Conservation (phyloP, 2,329 filamentous ascomycete genomes). For the Xylaria hypoxylon region DNA sequence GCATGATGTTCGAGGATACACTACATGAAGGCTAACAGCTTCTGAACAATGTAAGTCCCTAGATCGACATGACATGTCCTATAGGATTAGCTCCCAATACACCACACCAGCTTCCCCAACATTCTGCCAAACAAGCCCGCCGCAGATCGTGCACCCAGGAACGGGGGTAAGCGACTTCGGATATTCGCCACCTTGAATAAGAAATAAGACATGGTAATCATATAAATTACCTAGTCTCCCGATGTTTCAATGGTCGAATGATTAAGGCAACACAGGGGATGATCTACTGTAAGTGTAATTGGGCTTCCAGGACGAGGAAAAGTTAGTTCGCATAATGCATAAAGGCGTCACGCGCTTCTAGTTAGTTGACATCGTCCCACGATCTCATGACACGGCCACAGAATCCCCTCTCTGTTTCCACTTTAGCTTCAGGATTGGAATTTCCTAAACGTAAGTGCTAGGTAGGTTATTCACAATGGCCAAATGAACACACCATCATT, state of each 20-base stretch:
- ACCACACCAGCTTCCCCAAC: slow-evolving; percentile 19
- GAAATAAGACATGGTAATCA: slow-evolving; percentile 2
- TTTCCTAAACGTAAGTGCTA: neutral
- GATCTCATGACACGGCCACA: slow-evolving; percentile 31
- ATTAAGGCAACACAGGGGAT: neutral
- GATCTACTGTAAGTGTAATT: slow-evolving; percentile 8
- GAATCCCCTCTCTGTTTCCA: slow-evolving; percentile 7
- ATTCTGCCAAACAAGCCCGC: slow-evolving; percentile 11
- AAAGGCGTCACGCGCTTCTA: slow-evolving; percentile 31
- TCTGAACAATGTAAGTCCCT: neutral
- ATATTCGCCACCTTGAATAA: slow-evolving; percentile 13
- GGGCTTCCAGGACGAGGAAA: slow-evolving; percentile 27
- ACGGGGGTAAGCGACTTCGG: neutral
- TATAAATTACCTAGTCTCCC: neutral
- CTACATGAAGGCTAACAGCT: neutral
- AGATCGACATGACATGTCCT: slow-evolving; percentile 8
- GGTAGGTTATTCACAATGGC: slow-evolving; percentile 14
- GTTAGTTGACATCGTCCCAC: slow-evolving; percentile 33
- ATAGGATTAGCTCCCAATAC: slow-evolving; percentile 4
- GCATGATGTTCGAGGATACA: slow-evolving; percentile 6
- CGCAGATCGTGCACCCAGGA: slow-evolving; percentile 23
- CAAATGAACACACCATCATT: slow-evolving; percentile 26
- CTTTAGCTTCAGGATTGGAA: neutral
- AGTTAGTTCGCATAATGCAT: slow-evolving; percentile 28
- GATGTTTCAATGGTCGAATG: slow-evolving; percentile 18